A percentile compares a stretch with the other conserved stretches of the same genome.
These are phyloP conservation scores for Blastobotrys attinorum DNA, from an alignment of 805 yeast species.

Conservation along the genomic window DNA sequence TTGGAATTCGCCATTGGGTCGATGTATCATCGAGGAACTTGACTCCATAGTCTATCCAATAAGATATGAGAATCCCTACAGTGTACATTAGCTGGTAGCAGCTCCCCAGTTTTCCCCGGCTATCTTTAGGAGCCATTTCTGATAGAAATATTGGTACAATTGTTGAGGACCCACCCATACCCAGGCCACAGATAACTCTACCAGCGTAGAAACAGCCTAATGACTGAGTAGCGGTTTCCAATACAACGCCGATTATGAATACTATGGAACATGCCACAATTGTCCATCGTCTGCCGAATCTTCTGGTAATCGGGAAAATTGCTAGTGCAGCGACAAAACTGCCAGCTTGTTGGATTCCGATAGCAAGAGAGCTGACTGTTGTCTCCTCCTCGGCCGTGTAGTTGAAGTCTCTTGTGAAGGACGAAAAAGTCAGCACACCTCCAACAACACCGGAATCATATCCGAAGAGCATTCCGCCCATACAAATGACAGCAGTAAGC, in stretches of 20 bases:
- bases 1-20: slow-evolving; percentile 81
- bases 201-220: slow-evolving; percentile 47
- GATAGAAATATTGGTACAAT: slow-evolving; percentile 53
- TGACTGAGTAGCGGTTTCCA: slow-evolving; percentile 33
- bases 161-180: slow-evolving; percentile 66
- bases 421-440: slow-evolving; percentile 68
- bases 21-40: slow-evolving; percentile 92
- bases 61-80: slow-evolving; percentile 49
- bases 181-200: slow-evolving; percentile 58
- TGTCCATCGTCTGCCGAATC: slow-evolving; percentile 60
- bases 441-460: slow-evolving; percentile 85
- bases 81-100: slow-evolving; percentile 33
- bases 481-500: too few relatives aligned
- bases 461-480: slow-evolving; percentile 84
- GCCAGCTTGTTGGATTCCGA: slow-evolving; percentile 75
- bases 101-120: slow-evolving; percentile 34
- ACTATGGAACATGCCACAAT: slow-evolving; percentile 54
- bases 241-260: slow-evolving; percentile 23
- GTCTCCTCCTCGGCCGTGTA: slow-evolving; percentile 31
- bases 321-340: slow-evolving; percentile 53
- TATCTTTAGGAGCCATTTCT: slow-evolving; percentile 35
- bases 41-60: slow-evolving; percentile 77
- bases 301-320: slow-evolving; percentile 60
- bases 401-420: slow-evolving; percentile 52
- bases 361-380: slow-evolving; percentile 59